A percentile compares a stretch with the other conserved stretches of the same genome.
Evolutionary conservation across 768 basidiomycete genomes (phyloP).

Genomic region (Psilocybe sp.): DNA sequence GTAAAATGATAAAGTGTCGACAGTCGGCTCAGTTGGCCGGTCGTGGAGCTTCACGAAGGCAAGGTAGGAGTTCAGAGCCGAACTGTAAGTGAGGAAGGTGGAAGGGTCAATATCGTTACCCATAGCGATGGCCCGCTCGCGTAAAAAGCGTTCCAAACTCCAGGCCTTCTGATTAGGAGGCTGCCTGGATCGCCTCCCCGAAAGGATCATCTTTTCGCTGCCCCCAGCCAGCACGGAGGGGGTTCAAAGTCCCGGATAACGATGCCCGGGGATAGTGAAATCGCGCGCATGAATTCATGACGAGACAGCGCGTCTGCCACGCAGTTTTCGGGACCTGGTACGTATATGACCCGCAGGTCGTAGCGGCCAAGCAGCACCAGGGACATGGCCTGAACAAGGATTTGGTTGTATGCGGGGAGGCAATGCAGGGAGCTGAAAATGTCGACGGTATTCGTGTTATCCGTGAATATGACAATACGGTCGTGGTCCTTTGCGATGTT

Average conservation of each 20-base stretch:
- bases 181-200: conserved; percentile 20
- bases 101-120: conserved; percentile 18
- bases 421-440: background rate
- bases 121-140: conserved; percentile 21
- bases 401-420: too few relatives aligned
- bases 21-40: conserved; percentile 24
- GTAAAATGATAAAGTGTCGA: conserved; percentile 32
- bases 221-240: too few relatives aligned
- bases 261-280: too few relatives aligned
- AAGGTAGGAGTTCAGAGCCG: conserved; percentile 27
- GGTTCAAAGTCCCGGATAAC: too few relatives aligned
- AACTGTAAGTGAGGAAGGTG: conserved; percentile 20
- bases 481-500: too few relatives aligned
- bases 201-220: too few relatives aligned
- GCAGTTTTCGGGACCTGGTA: too few relatives aligned
- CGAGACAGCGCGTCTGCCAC: too few relatives aligned
- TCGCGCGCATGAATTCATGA: too few relatives aligned
- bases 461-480: conserved; percentile 19
- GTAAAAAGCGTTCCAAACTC: conserved; percentile 29
- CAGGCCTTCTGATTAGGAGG: conserved; percentile 27
- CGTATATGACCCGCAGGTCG: too few relatives aligned
- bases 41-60: conserved; percentile 24
- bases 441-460: conserved; percentile 21
- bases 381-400: too few relatives aligned
- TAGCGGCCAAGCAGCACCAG: too few relatives aligned